Base-by-base conservation (phyloP, 352 stramenopile genomes). In the Pythium apleroticum region DNA sequence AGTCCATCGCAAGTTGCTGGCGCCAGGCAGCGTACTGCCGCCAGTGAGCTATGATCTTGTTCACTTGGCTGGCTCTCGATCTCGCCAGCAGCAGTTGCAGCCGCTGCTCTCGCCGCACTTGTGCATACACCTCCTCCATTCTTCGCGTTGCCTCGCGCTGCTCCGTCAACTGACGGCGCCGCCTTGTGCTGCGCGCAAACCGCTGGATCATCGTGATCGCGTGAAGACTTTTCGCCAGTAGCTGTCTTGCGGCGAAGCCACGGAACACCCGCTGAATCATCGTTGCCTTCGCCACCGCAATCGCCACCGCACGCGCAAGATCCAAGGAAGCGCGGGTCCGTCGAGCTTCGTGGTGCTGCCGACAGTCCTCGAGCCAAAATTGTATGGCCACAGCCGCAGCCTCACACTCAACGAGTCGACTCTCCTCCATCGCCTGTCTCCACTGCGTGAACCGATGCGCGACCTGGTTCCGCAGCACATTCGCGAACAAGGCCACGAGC, bases 261-360 rank as follows among this genome's bases (percentile, higher is more conserved):
- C 68, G 73, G 41, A 77, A 77, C 19, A 27, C 45, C 27, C 56
- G 64, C 65, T 90, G 81, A 35, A 90, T 86, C 1, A 35, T 53
- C 9, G n/a, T 65, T 0, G 72, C 78, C 15, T 68, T 43, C 33
- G 25, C 20, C n/a, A 31, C 65, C 15, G 57, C 49, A 3, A 48
- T 22, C 53, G 75, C 28, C 10, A 57, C 49, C 19, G 72, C 61
- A 4, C 76, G 22, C 30, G 62, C 65, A 39, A 77, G 30, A 14
- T 57, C n/a, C 27, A 77, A 35, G 27, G 63, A 33, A 14, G 30
- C 25, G 12, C 48, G 70, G 20, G 24, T 41, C 15, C 12, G 14
- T 22, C 45, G 56, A 5, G 19, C 55, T 54, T 64, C 28, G 12
- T 56, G 35, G 17, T 28, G 52, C 17, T 62, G 33, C 24, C 54